Base-by-base conservation (phyloP, 2,329 filamentous ascomycete genomes). In the Arthrobotrys musiformis region DNA sequence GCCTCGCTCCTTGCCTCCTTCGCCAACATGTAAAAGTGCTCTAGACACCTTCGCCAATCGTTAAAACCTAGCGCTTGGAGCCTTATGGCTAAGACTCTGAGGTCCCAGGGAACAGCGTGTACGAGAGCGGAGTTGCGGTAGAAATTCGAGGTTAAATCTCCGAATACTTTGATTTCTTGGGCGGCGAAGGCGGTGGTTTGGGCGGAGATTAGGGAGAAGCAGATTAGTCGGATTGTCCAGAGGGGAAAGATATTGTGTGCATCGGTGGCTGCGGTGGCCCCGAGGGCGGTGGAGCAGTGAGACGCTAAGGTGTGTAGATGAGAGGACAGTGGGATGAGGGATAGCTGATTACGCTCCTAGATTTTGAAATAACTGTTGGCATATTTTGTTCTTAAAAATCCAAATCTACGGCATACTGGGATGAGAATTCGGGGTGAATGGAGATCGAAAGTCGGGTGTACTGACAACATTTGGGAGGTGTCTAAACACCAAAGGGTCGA, bases 11-110 rank as follows among this genome's bases (percentile, higher is more conserved):
- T 87, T 1, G 92, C 93, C 83, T 97, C 93, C 7, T 92, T 85
- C 0, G 91, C 93, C 1, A 98, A 87, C 79, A 97, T 93, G 82
- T 97, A 97, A 82, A 97, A 93, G 50, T 92, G 92, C 87, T 95
- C 94, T 70, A 99, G 90, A 2, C 92, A 92, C 78, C 94, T 88
- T 3, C 94, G 88, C 60, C 90, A 89, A 83, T 99, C 95, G 2
- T 91, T 91, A 79, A 95, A 96, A 0, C 93, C 93, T 52, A 97
- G 88, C 0, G 92, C 93, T 80, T 97, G 93, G 19, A 98, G 86
- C 0, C 94, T 88, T 7, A 97, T 91, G 5, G 91, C 90, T 15
- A 98, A 86, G 1, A 97, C 88, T 5, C 95, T 89, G 63, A 99
- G 86, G 46, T 91, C 88, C 94, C 95, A 99, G 0, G 94, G 94